These are phyloP conservation scores for Crithidia expoeki DNA, from an alignment of 208 protist species.

Conservation along the genomic window DNA sequence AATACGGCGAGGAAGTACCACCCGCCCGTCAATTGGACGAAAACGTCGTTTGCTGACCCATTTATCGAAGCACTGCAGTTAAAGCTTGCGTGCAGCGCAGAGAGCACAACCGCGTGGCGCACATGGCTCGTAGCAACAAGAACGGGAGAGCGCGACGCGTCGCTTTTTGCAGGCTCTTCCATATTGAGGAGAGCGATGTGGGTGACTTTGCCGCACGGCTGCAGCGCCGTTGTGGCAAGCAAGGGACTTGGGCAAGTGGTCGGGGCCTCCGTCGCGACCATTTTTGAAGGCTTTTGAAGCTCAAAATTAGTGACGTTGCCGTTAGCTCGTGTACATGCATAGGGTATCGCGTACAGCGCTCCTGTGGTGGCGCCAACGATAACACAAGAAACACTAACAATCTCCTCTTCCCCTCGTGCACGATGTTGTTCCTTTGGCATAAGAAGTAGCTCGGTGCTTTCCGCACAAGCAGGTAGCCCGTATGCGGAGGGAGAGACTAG, in stretches of 20 bases:
- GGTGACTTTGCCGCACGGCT: constrained; percentile 25
- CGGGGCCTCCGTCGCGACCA: not conserved
- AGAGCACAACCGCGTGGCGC: constrained; percentile 17
- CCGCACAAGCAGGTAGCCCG: not conserved
- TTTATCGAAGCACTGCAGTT: too few species aligned
- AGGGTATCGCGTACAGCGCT: constrained; percentile 14
- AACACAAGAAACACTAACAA: not conserved
- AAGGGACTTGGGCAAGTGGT: not conserved
- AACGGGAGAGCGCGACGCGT: not conserved
- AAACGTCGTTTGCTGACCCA: not conserved
- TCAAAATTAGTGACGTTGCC: not conserved
- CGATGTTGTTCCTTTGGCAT: not conserved
- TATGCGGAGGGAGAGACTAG: not conserved
- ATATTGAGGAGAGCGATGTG: constrained; percentile 1
- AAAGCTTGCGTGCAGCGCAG: constrained; percentile 2
- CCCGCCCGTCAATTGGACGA: not conserved
- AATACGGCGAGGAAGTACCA: constrained; percentile 17
- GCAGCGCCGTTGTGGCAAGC: constrained; percentile 1
- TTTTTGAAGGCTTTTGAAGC: not conserved
- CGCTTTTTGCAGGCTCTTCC: not conserved
- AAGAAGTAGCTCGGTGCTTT: not conserved
- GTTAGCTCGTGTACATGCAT: constrained; percentile 2
- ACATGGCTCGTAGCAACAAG: constrained; percentile 31
- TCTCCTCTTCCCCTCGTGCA: not conserved
- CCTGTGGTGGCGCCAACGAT: constrained; percentile 25